Percentiles rank a stretch among this genome's conserved stretches.
Conservation (phyloP, 2,329 filamentous ascomycete species). For the Cercospora sp. region DNA sequence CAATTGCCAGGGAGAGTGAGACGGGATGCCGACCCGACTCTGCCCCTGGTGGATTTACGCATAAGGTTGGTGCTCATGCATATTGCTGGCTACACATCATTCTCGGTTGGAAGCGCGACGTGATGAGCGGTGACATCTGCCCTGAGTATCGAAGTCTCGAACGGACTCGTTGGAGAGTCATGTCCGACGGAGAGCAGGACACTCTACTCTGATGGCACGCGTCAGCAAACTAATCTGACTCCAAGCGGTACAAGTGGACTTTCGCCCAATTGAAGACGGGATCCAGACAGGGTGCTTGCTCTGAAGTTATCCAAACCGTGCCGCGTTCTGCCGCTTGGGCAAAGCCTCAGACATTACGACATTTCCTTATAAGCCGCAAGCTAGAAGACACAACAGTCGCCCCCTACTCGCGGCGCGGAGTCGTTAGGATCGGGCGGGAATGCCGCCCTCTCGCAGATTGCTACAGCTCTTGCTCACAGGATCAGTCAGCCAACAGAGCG, state of each 20-base stretch:
- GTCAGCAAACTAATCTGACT: background rate
- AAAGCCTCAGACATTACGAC: background rate
- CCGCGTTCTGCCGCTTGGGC: background rate
- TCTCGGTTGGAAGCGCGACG: background rate
- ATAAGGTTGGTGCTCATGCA: background rate
- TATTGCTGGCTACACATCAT: background rate
- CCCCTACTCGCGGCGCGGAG: background rate
- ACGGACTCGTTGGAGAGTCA: background rate
- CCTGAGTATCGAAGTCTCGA: background rate
- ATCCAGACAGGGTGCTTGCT: background rate
- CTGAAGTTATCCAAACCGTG: background rate
- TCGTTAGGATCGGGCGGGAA: background rate
- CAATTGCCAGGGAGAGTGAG: background rate
- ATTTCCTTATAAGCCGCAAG: background rate
- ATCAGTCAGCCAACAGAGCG: background rate
- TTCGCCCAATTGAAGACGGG: background rate
- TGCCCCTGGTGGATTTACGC: background rate
- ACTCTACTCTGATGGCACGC: background rate
- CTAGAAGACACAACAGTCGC: background rate
- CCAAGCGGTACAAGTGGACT: background rate
- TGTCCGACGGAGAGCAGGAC: background rate
- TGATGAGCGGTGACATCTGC: background rate
- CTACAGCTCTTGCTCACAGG: background rate
- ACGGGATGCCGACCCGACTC: background rate
- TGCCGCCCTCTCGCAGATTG: background rate